Conservation (phyloP, 176 grass and related monocot genomes). For the Musa acuminata region DNA sequence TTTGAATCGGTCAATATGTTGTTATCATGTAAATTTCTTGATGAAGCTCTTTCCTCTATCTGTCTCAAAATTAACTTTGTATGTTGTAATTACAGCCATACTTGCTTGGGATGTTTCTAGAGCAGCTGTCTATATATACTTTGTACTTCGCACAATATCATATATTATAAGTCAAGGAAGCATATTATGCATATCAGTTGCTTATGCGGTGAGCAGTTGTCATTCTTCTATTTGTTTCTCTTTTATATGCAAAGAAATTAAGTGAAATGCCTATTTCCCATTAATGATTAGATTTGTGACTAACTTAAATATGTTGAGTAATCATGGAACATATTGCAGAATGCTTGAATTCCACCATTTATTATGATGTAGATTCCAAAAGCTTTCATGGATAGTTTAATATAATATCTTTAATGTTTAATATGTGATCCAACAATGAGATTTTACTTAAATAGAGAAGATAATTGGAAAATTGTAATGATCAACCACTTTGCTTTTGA, state of each 20-base stretch:
- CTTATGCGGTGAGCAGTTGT: slow-evolving; percentile 45
- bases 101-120: slow-evolving; percentile 56
- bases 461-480: background rate
- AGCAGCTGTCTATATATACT: slow-evolving; percentile 41
- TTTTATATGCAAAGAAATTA: background rate
- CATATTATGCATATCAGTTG: slow-evolving; percentile 55
- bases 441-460: background rate
- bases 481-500: background rate
- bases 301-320: background rate
- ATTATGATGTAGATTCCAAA: background rate
- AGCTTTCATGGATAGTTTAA: background rate
- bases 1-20: background rate
- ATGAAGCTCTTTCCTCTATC: background rate
- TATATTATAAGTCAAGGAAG: slow-evolving; percentile 74
- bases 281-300: background rate
- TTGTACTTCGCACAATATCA: slow-evolving; percentile 52
- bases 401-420: background rate
- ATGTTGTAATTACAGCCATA: slow-evolving; percentile 39
- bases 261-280: background rate
- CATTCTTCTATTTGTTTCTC: background rate
- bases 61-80: background rate
- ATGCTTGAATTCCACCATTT: too few species aligned
- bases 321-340: background rate
- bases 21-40: background rate
- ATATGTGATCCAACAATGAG: background rate